Evolutionary conservation across 306 rosid genomes (phyloP), one percentile per base, ranked within the genome.

Genomic region (Citrullus mucosospermus): DNA sequence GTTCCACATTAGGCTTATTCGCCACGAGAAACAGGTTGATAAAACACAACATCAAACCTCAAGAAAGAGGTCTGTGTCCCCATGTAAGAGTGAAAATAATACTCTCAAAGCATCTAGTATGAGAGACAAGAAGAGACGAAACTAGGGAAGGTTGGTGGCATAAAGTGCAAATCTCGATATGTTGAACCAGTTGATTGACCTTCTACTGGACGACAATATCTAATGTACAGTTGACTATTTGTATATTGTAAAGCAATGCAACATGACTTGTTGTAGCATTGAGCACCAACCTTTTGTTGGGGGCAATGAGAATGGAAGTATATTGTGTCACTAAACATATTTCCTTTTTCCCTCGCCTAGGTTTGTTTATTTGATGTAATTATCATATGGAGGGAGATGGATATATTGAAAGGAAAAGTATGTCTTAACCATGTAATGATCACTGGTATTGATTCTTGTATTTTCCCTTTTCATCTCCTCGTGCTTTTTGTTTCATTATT

Each of bases 31-130:
- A 82, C 82, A 77, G 54, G 63, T 51, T 43, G 88, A 71, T 38
- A 74, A 34, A 34, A 78, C 16, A 11, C 82, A 76, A 43, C 73
- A 83, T 83, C 82, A 76, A 53, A 36, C 82, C 67, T 43, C 88
- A 6, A 90, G 89, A 81, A 91, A 91, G 90, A 84, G 90, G 80
- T 83, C 12, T 0, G 85, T 85, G 55, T 95, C 97, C 74, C 90
- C 96, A 41, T 43, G 74, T n/a, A 89, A 50, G 81, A 89, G 79
- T 5, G 62, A 81, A 55, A 54, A 79, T 34, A 53, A 53, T 78
- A 77, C 86, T 32, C 66, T 85, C 48, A 62, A 82, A 76, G 80
- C 56, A 78, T 3, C 56, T 85, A 83, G 82, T 71, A 57, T 71
- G 72, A 66, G 58, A 5, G 77, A 80, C 39, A 88, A 28, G 86